phyloP scores from a whole-genome alignment of 2,329 filamentous ascomycete species.

The Colletotrichum sp. region DNA sequence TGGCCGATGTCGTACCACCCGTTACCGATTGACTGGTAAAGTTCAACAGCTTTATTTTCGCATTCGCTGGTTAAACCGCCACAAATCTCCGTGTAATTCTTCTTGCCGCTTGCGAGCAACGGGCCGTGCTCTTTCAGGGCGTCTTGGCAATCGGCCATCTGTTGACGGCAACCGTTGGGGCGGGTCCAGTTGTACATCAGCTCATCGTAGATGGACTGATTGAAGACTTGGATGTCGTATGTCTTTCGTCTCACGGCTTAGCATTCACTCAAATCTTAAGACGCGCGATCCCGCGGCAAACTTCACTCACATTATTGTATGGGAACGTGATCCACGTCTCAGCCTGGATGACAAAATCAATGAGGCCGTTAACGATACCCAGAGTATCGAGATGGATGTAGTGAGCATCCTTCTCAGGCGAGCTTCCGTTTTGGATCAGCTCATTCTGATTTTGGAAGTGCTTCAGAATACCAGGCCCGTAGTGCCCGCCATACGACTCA shows the following conservation, averaged over 20 bases:
- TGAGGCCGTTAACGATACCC: constrained; percentile 73
- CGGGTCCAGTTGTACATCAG: constrained; percentile 37
- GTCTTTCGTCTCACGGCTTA: constrained; percentile 35
- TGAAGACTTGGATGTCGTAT: constrained; percentile 65
- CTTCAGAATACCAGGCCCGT: constrained; percentile 60
- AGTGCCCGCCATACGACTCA: constrained; percentile 47
- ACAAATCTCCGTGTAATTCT: background rate
- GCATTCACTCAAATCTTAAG: background rate
- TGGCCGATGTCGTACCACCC: constrained; percentile 25
- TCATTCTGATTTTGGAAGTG: constrained; percentile 67
- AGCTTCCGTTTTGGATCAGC: constrained; percentile 54
- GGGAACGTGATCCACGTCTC: constrained; percentile 62
- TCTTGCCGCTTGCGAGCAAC: constrained; percentile 23
- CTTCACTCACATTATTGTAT: constrained; percentile 56
- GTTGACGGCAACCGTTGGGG: constrained; percentile 56
- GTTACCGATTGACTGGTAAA: constrained; percentile 16
- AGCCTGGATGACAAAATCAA: constrained; percentile 67
- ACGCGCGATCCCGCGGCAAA: accelerated
- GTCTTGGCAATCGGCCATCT: constrained; percentile 56
- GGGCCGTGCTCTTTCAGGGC: constrained; percentile 31
- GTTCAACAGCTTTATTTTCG: constrained; percentile 21
- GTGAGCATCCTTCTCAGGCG: constrained; percentile 46
- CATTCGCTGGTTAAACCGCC: constrained; percentile 24
- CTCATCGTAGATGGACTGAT: constrained; percentile 30
- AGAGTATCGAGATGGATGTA: constrained; percentile 65